Evolutionary conservation across 2,329 filamentous ascomycete genomes (phyloP), one percentile per base, ranked within the genome.

Genomic region (Epichloe gansuensis): DNA sequence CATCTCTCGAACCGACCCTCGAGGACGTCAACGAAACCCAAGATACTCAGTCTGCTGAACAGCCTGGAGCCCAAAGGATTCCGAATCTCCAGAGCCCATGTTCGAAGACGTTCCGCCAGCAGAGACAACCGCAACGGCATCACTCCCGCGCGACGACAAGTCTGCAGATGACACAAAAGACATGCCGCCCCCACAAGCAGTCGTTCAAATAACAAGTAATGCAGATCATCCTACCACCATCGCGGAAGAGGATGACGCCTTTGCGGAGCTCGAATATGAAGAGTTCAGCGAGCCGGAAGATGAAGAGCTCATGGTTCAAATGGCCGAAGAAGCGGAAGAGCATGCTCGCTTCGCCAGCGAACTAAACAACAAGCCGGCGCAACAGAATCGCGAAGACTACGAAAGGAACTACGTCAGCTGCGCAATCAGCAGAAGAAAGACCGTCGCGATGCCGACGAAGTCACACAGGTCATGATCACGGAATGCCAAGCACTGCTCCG

Each of bases 351-450:
- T 98, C 63, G 89, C 91, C 2, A 91, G 87, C 58, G 83, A 86
- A 46, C 76, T 98, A 11, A 95, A 94, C 67, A 80, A 87, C 62
- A 86, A 86, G 58, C 77, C 85, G 0, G 76, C 81, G 17, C 72
- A 74, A 4, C 81, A 91, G 59, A 88, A 85, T 59, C 80, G 81
- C 35, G 80, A 84, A 45, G 83, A 91, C 46, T 97, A 95, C 64
- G 91, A 98, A 60, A 78, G 54, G 91, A 98, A 65, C 77, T 98
- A 12, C 88, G 86, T 59, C 84, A 90, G 49, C 76, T 98, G 3
- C 87, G 93, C 31, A 85, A 73, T n/a, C 93, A 98, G 65, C 93
- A 98, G 64, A 95, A 94, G 69, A 95, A 95, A 65, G 93, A 98
- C 63, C 85, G 90, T 1, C 81, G 93, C 62, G 93, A 98, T 65